Evolutionary conservation across 2,329 filamentous ascomycete species (phyloP).

Genomic region (Arthrobotrys sinensis): DNA sequence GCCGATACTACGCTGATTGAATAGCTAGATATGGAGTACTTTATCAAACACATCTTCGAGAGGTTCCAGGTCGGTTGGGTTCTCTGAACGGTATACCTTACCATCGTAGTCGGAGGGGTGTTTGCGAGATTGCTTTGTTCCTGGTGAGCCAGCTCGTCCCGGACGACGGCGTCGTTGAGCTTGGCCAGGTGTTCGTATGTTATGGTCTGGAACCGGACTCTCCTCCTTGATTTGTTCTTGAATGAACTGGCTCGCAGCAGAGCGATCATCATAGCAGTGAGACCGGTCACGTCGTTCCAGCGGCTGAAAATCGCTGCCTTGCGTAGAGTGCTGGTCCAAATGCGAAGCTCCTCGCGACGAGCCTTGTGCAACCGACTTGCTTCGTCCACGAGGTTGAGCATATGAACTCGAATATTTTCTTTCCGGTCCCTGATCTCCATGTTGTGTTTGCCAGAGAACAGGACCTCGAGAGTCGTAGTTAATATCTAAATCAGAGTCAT

Average conservation of each 20-base stretch:
- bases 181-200: background rate
- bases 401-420: background rate
- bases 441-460: background rate
- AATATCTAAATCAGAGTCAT: background rate
- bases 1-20: too few species aligned
- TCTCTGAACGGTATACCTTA: background rate
- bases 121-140: background rate
- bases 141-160: background rate
- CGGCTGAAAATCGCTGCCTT: background rate
- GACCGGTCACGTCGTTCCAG: background rate
- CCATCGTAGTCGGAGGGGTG: background rate
- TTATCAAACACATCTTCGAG: slow-evolving; percentile 7
- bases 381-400: background rate
- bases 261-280: background rate
- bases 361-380: background rate
- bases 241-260: background rate
- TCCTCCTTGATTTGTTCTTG: slow-evolving; percentile 7
- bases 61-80: background rate
- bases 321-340: background rate
- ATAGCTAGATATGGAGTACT: background rate
- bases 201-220: background rate
- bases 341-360: background rate
- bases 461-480: background rate
- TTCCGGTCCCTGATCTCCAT: background rate
- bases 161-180: background rate